Percentiles rank a stretch among this genome's conserved stretches.
Evolutionary conservation across 2,329 filamentous ascomycete species (phyloP).

Genomic region (Ceratocystis lukuohia): DNA sequence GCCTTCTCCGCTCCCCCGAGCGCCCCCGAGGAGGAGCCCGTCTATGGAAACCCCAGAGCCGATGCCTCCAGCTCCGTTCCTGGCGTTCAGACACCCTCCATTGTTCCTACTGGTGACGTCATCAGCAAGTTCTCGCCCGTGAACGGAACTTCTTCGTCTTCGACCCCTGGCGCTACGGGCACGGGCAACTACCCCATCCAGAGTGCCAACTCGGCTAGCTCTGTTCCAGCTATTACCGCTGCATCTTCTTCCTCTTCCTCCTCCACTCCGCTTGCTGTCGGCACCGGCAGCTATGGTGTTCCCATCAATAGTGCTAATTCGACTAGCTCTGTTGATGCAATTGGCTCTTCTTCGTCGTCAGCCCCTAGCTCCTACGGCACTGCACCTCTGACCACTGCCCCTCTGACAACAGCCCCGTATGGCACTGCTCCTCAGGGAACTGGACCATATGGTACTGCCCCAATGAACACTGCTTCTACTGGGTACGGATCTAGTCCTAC

Average conservation of each 20-base stretch:
- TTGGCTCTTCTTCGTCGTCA: slow-evolving; percentile 22
- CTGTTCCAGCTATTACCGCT: slow-evolving; percentile 7
- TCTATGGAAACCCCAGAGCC: not conserved
- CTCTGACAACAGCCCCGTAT: not conserved
- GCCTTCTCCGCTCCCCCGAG: not conserved
- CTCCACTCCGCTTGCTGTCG: slow-evolving; percentile 27
- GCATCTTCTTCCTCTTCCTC: slow-evolving; percentile 28
- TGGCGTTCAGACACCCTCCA: not conserved
- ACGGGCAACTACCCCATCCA: not conserved
- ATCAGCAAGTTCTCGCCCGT: not conserved
- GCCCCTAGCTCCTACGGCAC: slow-evolving; percentile 26
- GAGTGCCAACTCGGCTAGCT: not conserved
- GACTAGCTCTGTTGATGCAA: slow-evolving; percentile 2
- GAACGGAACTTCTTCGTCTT: slow-evolving; percentile 4
- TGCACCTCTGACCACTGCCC: not conserved
- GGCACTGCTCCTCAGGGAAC: not conserved
- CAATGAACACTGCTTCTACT: slow-evolving; percentile 19
- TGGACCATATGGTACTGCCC: slow-evolving; percentile 22
- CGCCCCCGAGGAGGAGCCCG: not conserved
- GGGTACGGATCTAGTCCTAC: slow-evolving; percentile 21
- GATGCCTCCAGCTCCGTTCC: slow-evolving; percentile 3
- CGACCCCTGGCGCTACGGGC: not conserved
- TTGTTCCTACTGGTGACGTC: not conserved
- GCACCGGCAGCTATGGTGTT: slow-evolving; percentile 6
- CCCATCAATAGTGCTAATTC: slow-evolving; percentile 2